Conservation (phyloP, 495 filamentous ascomycete genomes). For the Aspergillus nidulans region DNA sequence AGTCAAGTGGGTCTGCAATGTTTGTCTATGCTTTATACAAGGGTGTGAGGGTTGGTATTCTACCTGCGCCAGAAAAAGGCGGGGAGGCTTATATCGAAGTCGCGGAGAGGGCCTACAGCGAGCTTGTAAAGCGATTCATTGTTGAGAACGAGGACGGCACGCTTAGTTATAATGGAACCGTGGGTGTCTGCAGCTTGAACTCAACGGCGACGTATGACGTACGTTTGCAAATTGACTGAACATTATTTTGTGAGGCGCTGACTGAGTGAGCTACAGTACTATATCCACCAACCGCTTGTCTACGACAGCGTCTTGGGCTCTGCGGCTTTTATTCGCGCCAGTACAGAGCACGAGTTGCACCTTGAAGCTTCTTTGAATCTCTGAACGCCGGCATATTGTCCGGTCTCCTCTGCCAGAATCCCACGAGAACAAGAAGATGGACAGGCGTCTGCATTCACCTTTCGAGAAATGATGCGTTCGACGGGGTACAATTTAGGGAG, state of each 20-base stretch:
- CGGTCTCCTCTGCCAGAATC: too few relatives aligned
- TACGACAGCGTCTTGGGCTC: conserved; percentile 45
- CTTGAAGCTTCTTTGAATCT: conserved; percentile 14
- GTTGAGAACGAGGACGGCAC: conserved; percentile 33
- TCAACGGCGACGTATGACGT: conserved; percentile 45
- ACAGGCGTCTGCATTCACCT: too few relatives aligned
- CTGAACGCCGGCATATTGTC: too few relatives aligned
- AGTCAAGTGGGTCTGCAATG: conserved; percentile 57
- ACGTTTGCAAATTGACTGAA: conserved; percentile 19
- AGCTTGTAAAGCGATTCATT: conserved; percentile 39
- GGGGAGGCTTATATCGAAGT: not conserved
- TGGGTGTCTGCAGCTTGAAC: conserved; percentile 50
- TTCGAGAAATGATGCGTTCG: too few relatives aligned
- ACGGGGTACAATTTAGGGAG: too few relatives aligned
- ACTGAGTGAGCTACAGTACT: too few relatives aligned
- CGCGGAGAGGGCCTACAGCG: conserved; percentile 35
- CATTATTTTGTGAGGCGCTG: too few relatives aligned
- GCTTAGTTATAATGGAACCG: conserved; percentile 51
- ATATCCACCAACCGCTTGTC: conserved; percentile 37
- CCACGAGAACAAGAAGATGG: too few relatives aligned
- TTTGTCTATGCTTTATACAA: conserved; percentile 54
- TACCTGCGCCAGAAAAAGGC: conserved; percentile 6
- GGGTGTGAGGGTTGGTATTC: conserved; percentile 43
- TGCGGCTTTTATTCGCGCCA: conserved; percentile 46
- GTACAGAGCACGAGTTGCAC: conserved; percentile 44